Evolutionary conservation across 805 yeast genomes (phyloP).

Genomic region (Kluyveromyces dobzhanskii): DNA sequence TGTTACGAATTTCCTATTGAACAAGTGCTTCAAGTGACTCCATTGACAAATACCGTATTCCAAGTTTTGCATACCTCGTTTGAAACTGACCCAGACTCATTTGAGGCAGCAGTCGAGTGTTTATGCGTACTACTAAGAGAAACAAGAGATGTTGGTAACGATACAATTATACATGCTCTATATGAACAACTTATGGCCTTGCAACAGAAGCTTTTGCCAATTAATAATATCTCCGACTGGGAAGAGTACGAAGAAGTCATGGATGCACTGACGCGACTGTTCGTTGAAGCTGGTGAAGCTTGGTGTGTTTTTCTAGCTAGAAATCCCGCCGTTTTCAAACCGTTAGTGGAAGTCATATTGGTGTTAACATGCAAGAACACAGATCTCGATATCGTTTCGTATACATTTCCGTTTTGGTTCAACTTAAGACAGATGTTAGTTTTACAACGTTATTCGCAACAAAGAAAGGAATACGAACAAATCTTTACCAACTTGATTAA

Average conservation of each 20-base stretch:
- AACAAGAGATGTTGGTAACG: slow-evolving; percentile 66
- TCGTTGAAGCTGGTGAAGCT: slow-evolving; percentile 88
- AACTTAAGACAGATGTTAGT: slow-evolving; percentile 55
- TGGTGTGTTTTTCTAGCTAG: slow-evolving; percentile 86
- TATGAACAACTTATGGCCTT: slow-evolving; percentile 61
- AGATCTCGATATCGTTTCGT: slow-evolving; percentile 82
- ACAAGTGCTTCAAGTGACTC: slow-evolving; percentile 51
- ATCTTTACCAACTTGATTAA: slow-evolving; percentile 21
- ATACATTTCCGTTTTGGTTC: slow-evolving; percentile 91
- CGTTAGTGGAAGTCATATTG: slow-evolving; percentile 64
- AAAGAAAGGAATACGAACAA: slow-evolving; percentile 18
- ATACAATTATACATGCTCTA: slow-evolving; percentile 53
- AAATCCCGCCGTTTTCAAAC: slow-evolving; percentile 58
- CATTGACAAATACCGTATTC: slow-evolving; percentile 64
- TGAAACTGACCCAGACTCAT: slow-evolving; percentile 37
- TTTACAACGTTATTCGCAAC: slow-evolving; percentile 24
- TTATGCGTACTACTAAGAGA: slow-evolving; percentile 73
- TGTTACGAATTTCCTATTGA: slow-evolving; percentile 75
- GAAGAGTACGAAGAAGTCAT: slow-evolving; percentile 56
- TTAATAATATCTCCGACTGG: slow-evolving; percentile 17
- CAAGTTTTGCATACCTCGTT: slow-evolving; percentile 43
- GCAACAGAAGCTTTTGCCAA: slow-evolving; percentile 38
- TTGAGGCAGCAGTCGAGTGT: slow-evolving; percentile 83
- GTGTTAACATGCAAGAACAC: slow-evolving; percentile 65
- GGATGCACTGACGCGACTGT: slow-evolving; percentile 64